A percentile compares a stretch with the other conserved stretches of the same genome.
Conservation (phyloP, 192 early-diverging fungal genomes). For the Rhizophagus prolifer region DNA sequence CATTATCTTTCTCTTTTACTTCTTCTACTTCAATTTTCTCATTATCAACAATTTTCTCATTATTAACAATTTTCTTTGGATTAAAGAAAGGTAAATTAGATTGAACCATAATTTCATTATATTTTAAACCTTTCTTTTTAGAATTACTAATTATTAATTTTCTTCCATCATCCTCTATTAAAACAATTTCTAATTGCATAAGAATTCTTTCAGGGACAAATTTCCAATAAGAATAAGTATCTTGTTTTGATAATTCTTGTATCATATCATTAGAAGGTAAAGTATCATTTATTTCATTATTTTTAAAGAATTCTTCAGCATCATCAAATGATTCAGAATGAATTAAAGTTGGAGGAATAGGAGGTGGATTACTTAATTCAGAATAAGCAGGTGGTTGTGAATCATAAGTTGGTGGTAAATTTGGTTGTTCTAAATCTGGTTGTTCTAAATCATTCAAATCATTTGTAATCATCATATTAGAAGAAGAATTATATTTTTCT, state of each 20-base stretch:
- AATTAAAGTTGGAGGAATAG: not conserved
- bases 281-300: not conserved
- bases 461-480: not conserved
- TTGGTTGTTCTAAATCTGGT: not conserved
- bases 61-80: not conserved
- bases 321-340: not conserved
- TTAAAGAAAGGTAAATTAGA: not conserved
- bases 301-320: not conserved
- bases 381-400: not conserved
- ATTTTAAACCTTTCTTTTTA: not conserved
- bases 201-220: not conserved
- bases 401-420: not conserved
- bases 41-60: not conserved
- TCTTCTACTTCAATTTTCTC: not conserved
- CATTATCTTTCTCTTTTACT: not conserved
- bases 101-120: not conserved
- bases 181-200: not conserved
- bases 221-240: not conserved
- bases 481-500: not conserved
- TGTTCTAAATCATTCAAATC: not conserved
- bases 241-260: not conserved
- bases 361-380: not conserved
- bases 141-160: not conserved
- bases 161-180: not conserved
- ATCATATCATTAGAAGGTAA: not conserved